Base-by-base conservation (phyloP, 2,329 filamentous ascomycete species). In the Hirsutella minnesotensis region DNA sequence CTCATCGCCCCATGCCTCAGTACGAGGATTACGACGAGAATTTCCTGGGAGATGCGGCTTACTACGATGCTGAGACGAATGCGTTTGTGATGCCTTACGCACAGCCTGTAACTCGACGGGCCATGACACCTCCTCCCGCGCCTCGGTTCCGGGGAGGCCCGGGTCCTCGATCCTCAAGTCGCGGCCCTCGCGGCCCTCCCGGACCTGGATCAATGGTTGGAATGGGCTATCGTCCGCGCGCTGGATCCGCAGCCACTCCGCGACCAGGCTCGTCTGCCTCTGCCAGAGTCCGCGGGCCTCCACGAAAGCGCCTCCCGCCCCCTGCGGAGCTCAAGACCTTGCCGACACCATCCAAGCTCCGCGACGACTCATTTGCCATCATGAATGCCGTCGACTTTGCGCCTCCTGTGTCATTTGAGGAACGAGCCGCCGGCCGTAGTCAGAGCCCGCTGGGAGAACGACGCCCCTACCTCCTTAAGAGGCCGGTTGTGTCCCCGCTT, bases 91-190 rank as follows among this genome's bases (percentile, higher is more conserved):
- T 83, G 73, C 79, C 89, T 3, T 95, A 84, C 53, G 85, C 89
- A 10, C 79, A 95, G 61, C 87, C 86, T 10, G 76, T 94, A 15
- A 81, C 79, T 49, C 85, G 90, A 53, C 85, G 90, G 55, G 90
- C 90, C 41, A 95, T 96, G 90, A 96, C 90, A 18, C 90, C 90
- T 41, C 90, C 90, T 16, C 89, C 90, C 2, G 68, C 69, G 40
- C 68, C 68, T 38, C 62, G 72, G 38, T 63, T 67, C 56, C 64
- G 66, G 3, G 60, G 60, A 20, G 58, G 57, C 9, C 56, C 57
- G 18, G 34, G 48, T 20, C 33, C 47, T 21, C 51, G 54, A 21
- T 49, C 51, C 8, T 49, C 49, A 10, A 27, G 40, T 4, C 36
- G 52, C 7, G 54, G 53, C 13, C 54, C 57, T 40, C 53, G 53